Base-by-base conservation (phyloP, 306 rosid genomes). In the Dicorynia guianensis region DNA sequence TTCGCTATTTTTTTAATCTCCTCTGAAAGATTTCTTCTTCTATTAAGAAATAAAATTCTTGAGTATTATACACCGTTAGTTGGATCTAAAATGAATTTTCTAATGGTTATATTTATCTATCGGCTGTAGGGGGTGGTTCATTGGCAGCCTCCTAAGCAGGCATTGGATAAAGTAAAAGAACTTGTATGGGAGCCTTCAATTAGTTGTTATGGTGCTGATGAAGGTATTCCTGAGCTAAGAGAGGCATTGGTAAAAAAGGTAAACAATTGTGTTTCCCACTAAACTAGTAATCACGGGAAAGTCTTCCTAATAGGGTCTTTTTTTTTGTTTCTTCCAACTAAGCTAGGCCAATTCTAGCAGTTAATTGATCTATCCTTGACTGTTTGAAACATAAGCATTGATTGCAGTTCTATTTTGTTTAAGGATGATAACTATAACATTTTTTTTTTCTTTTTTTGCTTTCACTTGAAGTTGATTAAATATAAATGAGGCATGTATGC, bases 81-180 rank as follows among this genome's bases (percentile, higher is more conserved):
- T 64, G 11, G 7, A 4, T 63, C 50, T 17, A 39, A 34, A 11
- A 18, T 17, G 60, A 7, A 54, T 54, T 63, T 35, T 20, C 50
- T 44, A 7, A 43, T 1, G 20, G 55, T 75, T 74, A 67, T 75
- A 67, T 38, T 56, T 72, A 38, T 74, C 38, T 76, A 38, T 74
- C 38, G 74, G 17, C 67, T 84, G 42, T 59, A 95, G 99, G 99
- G 99, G 25, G 97, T 92, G 63, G 99, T 95, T 74, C 71, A 95
- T 74, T 95, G 99, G 99, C 93, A 89, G 79, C 99, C 99, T 54
- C 99, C 99, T 7, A 75, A 86, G 75, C 76, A 86, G 79, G 99
- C 99, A 11, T 58, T 95, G 84, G 85, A 89, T 11, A 95, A 81
- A 89, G 97, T 84, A 67, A 88, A 76, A 80, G 96, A 95, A 62